Conservation (phyloP, 225 moss, liverwort and hornwort species). For the Marchantia paleacea region DNA sequence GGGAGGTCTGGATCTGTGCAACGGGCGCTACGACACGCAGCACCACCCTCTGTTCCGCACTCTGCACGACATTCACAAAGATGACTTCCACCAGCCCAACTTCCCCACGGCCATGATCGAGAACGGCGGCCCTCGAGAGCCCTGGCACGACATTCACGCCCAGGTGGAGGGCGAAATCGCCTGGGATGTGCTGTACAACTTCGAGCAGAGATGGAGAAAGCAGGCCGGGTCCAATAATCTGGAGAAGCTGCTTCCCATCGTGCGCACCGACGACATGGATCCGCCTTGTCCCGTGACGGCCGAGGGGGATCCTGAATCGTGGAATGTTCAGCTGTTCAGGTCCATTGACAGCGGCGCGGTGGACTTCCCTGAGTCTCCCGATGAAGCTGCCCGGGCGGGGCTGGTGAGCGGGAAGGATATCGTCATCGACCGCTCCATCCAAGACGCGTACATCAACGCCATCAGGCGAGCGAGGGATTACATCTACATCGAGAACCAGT, state of each 20-base stretch:
- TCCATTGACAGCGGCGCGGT: slow-evolving; percentile 68
- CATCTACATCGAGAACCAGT: slow-evolving; percentile 77
- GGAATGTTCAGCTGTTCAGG: slow-evolving; percentile 68
- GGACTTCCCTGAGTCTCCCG: slow-evolving; percentile 53
- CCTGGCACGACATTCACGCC: slow-evolving; percentile 71
- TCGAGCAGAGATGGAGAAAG: slow-evolving; percentile 65
- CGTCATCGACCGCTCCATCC: slow-evolving; percentile 62
- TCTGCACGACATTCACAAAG: slow-evolving; percentile 38
- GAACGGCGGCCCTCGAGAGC: slow-evolving; percentile 60
- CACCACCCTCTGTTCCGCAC: slow-evolving; percentile 57
- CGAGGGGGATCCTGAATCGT: slow-evolving; percentile 59
- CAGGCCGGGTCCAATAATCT: slow-evolving; percentile 39
- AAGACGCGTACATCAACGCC: slow-evolving; percentile 70
- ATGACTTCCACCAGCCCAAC: slow-evolving; percentile 66
- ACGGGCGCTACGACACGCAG: slow-evolving; percentile 62
- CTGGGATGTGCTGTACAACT: slow-evolving; percentile 75
- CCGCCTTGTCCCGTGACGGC: slow-evolving; percentile 47
- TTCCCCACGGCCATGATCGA: slow-evolving; percentile 25
- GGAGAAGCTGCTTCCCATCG: slow-evolving; percentile 30
- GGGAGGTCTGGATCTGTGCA: slow-evolving; percentile 62
- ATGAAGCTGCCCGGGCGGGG: slow-evolving; percentile 49
- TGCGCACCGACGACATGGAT: slow-evolving; percentile 31
- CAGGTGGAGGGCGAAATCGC: slow-evolving; percentile 58
- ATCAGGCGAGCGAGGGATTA: slow-evolving; percentile 65
- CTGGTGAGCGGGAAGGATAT: slow-evolving; percentile 57